Evolutionary conservation across 2,329 filamentous ascomycete genomes (phyloP), one percentile per base, ranked within the genome.

Genomic region (Stachybotrys chartarum): DNA sequence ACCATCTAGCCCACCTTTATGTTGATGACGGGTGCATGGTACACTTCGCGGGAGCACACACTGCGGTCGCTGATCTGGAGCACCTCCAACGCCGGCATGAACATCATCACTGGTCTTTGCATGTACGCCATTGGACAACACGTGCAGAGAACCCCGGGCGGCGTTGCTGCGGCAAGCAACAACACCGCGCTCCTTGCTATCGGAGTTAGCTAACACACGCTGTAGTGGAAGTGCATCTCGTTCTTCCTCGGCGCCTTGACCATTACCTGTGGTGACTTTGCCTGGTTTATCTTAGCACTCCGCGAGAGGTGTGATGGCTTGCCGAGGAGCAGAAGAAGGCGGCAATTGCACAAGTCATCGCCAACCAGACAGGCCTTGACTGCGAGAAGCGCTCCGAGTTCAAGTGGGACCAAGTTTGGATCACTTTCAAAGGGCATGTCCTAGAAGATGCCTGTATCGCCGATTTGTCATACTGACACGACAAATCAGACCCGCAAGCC

Each of bases 1-100:
- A 68, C 64, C 8, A 67, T 64, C 39, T 63, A 62, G 1, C 67
- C 67, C 7, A 61, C 63, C 4, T 67, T 69, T 46, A 60, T 70
- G 53, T 56, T 69, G 7, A 67, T 70, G 24, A 69, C 67, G 0
- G 66, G 64, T 6, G 56, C 66, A 1, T 70, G 67, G 68, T 70
- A 70, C 30, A 68, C 63, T 3, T 64, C 66, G 1, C 59, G 58
- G 14, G 68, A 70, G 52, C 66, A 70, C 48, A 62, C 66, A 3
- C 51, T 66, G 1, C 62, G 68, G 3, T 64, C 64, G n/a, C 49
- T 68, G 30, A 62, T 69, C 18, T 69, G 67, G 67, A 66, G 65
- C 14, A 69, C 67, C 2, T 63, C 66, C 0, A 68, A 70, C 44
- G 63, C 63, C 2, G 66, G 66, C 3, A 68, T 70, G 62, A 64